Percentiles rank a stretch among this genome's conserved stretches.
These are phyloP conservation scores for Artemisia argyi DNA, from an alignment of 129 eudicot genomes.

Conservation along the genomic window DNA sequence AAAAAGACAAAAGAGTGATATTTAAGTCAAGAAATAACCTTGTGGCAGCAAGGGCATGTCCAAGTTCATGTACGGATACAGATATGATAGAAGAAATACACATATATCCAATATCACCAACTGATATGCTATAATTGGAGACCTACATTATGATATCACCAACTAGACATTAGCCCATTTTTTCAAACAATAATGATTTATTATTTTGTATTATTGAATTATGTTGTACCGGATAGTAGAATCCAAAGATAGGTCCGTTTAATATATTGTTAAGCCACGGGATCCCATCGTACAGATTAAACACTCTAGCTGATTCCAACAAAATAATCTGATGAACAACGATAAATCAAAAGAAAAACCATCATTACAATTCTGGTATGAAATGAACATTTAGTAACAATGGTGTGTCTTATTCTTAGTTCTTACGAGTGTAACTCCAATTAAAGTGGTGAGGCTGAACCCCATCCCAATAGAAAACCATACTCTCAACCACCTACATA, in stretches of 20 bases:
- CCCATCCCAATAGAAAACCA: slow-evolving; percentile 86
- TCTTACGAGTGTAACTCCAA: slow-evolving; percentile 66
- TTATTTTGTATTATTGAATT: neutral
- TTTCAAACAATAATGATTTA: neutral
- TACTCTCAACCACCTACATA: slow-evolving; percentile 52
- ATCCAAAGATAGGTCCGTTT: slow-evolving; percentile 46
- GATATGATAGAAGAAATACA: slow-evolving; percentile 58
- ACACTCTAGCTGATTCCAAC: slow-evolving; percentile 47
- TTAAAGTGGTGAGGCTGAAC: slow-evolving; percentile 58
- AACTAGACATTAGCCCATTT: neutral
- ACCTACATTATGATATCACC: slow-evolving; percentile 40
- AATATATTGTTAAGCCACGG: slow-evolving; percentile 33
- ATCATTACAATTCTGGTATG: neutral
- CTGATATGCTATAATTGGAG: slow-evolving; percentile 43
- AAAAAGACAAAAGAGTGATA: slow-evolving; percentile 2
- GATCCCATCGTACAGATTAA: slow-evolving; percentile 37
- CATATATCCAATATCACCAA: slow-evolving; percentile 59
- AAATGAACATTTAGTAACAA: neutral
- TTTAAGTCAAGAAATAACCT: slow-evolving; percentile 51
- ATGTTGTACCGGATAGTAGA: slow-evolving; percentile 55
- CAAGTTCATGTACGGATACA: slow-evolving; percentile 77
- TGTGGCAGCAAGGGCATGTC: slow-evolving; percentile 96
- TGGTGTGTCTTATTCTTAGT: neutral
- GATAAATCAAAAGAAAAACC: slow-evolving; percentile 3
- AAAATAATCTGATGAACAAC: slow-evolving; percentile 53